phyloP scores from a whole-genome alignment of 1,284 basidiomycete genomes.

The Apiotrichum porosum region DNA sequence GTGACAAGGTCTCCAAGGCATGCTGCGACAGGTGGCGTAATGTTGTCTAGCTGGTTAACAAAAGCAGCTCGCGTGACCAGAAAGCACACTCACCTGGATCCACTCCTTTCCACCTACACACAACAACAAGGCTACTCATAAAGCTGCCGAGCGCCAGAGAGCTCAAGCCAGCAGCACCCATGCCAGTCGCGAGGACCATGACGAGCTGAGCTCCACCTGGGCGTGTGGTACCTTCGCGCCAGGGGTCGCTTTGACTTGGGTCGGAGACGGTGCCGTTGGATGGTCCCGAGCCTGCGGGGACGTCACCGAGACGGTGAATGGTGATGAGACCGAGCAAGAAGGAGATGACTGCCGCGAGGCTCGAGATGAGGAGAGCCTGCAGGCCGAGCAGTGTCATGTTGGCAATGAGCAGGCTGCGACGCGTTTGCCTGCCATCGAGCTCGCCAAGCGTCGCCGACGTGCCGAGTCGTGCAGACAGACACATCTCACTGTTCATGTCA shows the following conservation, averaged over 20 bases:
- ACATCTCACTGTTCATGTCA: constrained; percentile 53
- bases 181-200: constrained; percentile 81
- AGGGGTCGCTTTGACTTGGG: constrained; percentile 17
- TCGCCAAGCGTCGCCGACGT: constrained; percentile 68
- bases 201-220: constrained; percentile 55
- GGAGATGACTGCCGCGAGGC: constrained; percentile 74
- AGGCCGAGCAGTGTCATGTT: constrained; percentile 86
- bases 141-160: constrained; percentile 81
- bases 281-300: constrained; percentile 11
- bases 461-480: constrained; percentile 43
- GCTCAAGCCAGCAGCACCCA: constrained; percentile 79
- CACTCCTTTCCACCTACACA: constrained; percentile 67
- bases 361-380: constrained; percentile 85
- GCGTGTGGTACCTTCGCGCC: constrained; percentile 47
- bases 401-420: constrained; percentile 68
- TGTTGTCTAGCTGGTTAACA: constrained; percentile 65
- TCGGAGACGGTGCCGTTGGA: constrained; percentile 12
- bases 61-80: not conserved
- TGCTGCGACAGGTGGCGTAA: constrained; percentile 86
- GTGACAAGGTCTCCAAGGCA: constrained; percentile 91
- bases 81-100: constrained; percentile 67
- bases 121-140: constrained; percentile 80
- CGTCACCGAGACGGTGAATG: constrained; percentile 50
- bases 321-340: constrained; percentile 67
- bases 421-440: constrained; percentile 66